Evolutionary conservation across 352 stramenopile genomes (phyloP), one percentile per base, ranked within the genome.

Genomic region (Phytophthora quininea): DNA sequence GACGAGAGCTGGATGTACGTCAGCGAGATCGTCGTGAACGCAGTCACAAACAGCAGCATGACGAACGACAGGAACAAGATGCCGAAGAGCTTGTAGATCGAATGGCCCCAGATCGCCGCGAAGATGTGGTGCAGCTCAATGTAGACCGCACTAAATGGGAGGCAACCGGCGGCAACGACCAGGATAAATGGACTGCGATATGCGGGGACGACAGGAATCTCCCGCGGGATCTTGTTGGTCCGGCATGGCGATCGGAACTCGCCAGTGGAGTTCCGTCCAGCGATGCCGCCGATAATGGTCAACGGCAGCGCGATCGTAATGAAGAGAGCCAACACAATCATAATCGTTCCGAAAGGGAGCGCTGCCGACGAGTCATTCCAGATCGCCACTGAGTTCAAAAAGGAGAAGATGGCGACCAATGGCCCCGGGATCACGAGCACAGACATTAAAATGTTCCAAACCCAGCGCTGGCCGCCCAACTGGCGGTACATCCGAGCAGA

Each of bases 81-180:
- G 47, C 97, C 97, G 71, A 99, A 99, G 15, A 99, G 83, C 54
- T 96, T 98, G 93, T 99, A 99, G 71, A 99, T 98, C 79, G 98
- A 97, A 73, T 99, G 96, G 56, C 97, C 97, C 97, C 97, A 99
- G 62, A 99, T 98, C 46, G 95, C 94, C 15, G 92, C 95, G 64
- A 99, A 99, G 54, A 99, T 99, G 88, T 99, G 98, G 73, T 99
- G 95, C 61, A 99, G 79, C 77, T 99, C 97, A 70, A 99, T 99
- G 88, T 99, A 99, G 64, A 99, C 98, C 12, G 96, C 96, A 35
- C 91, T 98, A 79, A 99, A 99, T 32, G 97, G 97, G 46, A 99
- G 82, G 66, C 98, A 98, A 15, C 97, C 97, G 4, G 96, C 96
- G 40, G 98, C 90, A 52, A 99, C 55, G 62, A 99, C 87, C 67